phyloP scores from a whole-genome alignment of 495 filamentous ascomycete species.

The Amphirosellinia nigrospora region DNA sequence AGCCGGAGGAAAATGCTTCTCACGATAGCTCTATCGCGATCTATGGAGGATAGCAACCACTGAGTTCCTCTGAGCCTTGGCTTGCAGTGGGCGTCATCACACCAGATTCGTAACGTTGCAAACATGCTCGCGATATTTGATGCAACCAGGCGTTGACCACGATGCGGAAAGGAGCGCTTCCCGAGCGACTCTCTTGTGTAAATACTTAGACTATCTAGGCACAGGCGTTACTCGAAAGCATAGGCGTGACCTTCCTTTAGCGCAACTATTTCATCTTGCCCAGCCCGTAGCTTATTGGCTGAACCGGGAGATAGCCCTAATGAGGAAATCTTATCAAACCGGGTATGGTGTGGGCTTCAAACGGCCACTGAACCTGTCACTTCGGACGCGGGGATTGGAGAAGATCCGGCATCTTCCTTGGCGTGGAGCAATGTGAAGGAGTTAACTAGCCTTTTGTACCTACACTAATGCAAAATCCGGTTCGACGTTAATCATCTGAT shows the following conservation, averaged over 20 bases:
- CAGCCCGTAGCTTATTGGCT: slow-evolving; percentile 15
- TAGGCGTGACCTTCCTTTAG: slow-evolving; percentile 21
- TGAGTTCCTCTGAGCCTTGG: background rate
- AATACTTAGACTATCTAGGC: slow-evolving; percentile 1
- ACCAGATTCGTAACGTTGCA: slow-evolving; percentile 25
- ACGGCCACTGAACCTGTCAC: slow-evolving; percentile 16
- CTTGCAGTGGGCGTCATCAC: slow-evolving; percentile 5
- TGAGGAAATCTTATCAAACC: slow-evolving; percentile 26
- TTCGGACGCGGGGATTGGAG: slow-evolving; percentile 20
- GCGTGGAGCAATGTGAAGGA: slow-evolving; percentile 6
- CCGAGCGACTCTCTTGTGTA: slow-evolving; percentile 5
- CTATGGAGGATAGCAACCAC: background rate
- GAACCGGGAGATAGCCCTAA: slow-evolving; percentile 14
- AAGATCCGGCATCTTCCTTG: background rate
- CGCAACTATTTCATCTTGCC: slow-evolving; percentile 17
- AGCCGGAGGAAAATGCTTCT: background rate
- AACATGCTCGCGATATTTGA: slow-evolving; percentile 10
- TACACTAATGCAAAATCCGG: background rate
- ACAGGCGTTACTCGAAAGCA: background rate
- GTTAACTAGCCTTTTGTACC: background rate
- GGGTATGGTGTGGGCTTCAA: slow-evolving; percentile 18
- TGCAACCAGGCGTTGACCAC: slow-evolving; percentile 17
- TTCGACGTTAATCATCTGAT: slow-evolving; percentile 15
- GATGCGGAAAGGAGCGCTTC: background rate
- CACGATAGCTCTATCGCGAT: background rate